Evolutionary conservation across 108 stramenopile species (phyloP).

Genomic region (Aurantiochytrium sp.): DNA sequence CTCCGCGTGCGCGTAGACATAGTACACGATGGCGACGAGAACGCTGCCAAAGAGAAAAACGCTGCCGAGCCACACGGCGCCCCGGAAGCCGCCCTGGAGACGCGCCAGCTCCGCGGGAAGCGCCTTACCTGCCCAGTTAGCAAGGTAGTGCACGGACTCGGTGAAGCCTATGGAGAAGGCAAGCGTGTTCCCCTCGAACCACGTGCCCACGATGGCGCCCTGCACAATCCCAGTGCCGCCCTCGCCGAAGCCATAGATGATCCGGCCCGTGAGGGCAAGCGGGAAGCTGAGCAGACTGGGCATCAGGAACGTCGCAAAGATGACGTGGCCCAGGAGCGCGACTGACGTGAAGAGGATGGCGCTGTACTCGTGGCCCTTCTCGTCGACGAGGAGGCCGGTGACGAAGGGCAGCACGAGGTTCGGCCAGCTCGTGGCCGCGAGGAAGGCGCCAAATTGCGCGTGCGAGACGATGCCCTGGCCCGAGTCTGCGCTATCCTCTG

Average conservation of each 20-base stretch:
- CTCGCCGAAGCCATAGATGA: background rate
- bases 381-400: background rate
- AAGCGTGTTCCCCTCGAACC: background rate
- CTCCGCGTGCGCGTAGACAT: background rate
- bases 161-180: constrained; percentile 19
- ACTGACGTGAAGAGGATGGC: constrained; percentile 6
- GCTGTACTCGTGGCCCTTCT: constrained; percentile 22
- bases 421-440: constrained; percentile 10
- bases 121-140: constrained; percentile 2
- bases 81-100: background rate
- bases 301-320: background rate
- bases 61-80: constrained; percentile 10
- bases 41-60: background rate
- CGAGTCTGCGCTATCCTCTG: background rate
- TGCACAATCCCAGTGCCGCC: constrained; percentile 25
- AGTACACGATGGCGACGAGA: background rate
- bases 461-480: background rate
- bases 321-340: background rate
- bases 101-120: background rate
- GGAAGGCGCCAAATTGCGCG: constrained; percentile 1
- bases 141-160: background rate
- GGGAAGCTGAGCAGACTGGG: background rate
- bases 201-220: constrained; percentile 12
- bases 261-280: background rate
- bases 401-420: background rate